phyloP scores from a whole-genome alignment of 805 yeast species.

The Saturnispora serradocipensis region DNA sequence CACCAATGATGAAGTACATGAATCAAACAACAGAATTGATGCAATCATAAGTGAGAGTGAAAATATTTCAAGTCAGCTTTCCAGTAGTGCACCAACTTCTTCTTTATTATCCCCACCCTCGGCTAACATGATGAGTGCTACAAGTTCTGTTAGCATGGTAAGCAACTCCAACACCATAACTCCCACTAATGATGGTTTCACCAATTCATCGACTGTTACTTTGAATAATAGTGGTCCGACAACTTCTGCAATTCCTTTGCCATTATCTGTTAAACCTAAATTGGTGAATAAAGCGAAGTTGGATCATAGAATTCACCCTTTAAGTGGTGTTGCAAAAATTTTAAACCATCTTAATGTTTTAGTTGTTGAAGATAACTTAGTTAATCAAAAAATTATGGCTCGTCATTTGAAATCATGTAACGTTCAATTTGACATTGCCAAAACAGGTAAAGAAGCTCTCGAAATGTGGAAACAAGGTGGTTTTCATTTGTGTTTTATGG shows the following conservation, averaged over 20 bases:
- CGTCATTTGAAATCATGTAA: slow-evolving; percentile 79
- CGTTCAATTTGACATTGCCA: slow-evolving; percentile 77
- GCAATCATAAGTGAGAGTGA: background rate
- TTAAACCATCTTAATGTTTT: slow-evolving; percentile 83
- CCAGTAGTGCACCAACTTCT: slow-evolving; percentile 3
- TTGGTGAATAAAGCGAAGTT: slow-evolving; percentile 1
- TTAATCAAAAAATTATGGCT: slow-evolving; percentile 85
- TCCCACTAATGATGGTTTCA: background rate
- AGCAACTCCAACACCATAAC: background rate
- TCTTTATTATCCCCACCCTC: background rate
- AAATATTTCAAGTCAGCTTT: background rate
- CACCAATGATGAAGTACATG: background rate
- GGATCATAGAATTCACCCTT: slow-evolving; percentile 7
- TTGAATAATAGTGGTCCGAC: background rate
- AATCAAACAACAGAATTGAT: background rate
- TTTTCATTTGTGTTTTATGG: slow-evolving; percentile 91
- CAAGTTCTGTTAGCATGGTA: background rate
- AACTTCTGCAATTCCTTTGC: background rate
- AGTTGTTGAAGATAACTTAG: slow-evolving; percentile 93
- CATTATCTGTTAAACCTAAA: background rate
- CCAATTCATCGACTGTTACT: background rate
- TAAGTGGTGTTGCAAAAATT: slow-evolving; percentile 39
- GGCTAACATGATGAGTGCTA: background rate
- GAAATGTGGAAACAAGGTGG: slow-evolving; percentile 95
- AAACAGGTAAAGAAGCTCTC: slow-evolving; percentile 90